Evolutionary conservation across 2,329 filamentous ascomycete species (phyloP), one percentile per base, ranked within the genome.

Genomic region (Xylogone sp.): DNA sequence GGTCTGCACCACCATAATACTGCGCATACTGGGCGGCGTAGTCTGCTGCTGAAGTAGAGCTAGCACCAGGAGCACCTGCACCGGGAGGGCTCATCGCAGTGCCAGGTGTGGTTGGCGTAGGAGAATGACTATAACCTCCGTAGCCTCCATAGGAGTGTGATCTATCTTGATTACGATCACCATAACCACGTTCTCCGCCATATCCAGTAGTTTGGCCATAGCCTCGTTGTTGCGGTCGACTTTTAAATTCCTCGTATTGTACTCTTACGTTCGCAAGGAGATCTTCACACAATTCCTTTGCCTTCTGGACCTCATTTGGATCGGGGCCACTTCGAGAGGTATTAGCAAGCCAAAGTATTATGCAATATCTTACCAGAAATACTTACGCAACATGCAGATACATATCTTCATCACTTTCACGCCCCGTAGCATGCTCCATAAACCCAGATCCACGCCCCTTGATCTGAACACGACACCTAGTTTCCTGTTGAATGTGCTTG

Each of bases 401-500:
- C 91, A 99, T 97, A 2, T 90, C 83, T 67, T 97, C 93, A 45
- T 99, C 93, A 59, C 90, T 96, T 71, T 99, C 94, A 42, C 77
- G 82, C 57, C 89, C 88, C n/a, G 91, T 95, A 27, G 87, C 83
- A 45, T 87, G 84, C 68, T 99, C 94, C 65, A 96, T 85, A 67
- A 96, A 99, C 13, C 94, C 94, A 49, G 92, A 97, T 39, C 92
- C 92, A 57, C 89, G 90, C 18, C 94, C 94, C 69, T 99, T 99
- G 74, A 99, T 99, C 69, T 99, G 94, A 21, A 99, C 94, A 61
- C 93, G 89, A 69, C 94, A 97, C 56, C 89, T 82, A 13, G 94
- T 97, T 71, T 96, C 91, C 66, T 92, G 86, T 71, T 97, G 94
- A 59, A 99, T 97, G 66, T 97, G 93, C 72, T 99, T 99, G 55